Conservation (phyloP, 805 yeast genomes). For the Ogataea dorogensis region DNA sequence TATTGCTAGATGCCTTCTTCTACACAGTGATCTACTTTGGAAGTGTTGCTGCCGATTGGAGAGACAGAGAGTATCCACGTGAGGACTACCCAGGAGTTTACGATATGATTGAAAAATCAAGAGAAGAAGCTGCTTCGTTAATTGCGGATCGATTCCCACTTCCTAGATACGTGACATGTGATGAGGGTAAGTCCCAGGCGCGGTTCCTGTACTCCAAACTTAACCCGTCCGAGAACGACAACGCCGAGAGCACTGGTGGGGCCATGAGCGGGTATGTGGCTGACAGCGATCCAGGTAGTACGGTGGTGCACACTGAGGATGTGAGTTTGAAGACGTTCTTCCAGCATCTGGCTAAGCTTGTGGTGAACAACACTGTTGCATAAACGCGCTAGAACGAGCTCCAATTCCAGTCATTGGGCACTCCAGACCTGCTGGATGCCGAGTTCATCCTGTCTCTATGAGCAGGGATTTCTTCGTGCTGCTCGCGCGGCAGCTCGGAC, state of each 20-base stretch:
- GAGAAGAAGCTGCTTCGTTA: conserved; percentile 87
- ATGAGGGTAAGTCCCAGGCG: conserved; percentile 98
- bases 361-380: conserved; percentile 48
- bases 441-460: conserved; percentile 30
- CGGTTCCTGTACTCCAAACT: conserved; percentile 92
- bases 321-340: conserved; percentile 92
- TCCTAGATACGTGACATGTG: conserved; percentile 96
- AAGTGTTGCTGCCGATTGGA: conserved; percentile 92
- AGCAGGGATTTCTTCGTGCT: conserved; percentile 3
- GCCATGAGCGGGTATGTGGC: conserved; percentile 47
- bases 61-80: conserved; percentile 91
- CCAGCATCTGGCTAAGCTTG: conserved; percentile 89
- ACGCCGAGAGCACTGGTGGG: conserved; percentile 44
- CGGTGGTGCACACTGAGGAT: conserved; percentile 94
- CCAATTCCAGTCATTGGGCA: conserved; percentile 52
- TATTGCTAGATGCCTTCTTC: conserved; percentile 93
- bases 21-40: conserved; percentile 96
- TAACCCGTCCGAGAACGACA: conserved; percentile 83
- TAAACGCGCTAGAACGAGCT: conserved; percentile 41
- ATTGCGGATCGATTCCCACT: conserved; percentile 93
- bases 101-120: conserved; percentile 82
- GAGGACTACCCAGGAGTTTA: conserved; percentile 88
- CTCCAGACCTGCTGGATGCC: conserved; percentile 34
- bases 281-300: conserved; percentile 43
- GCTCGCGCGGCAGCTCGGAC: conserved; percentile 14